Evolutionary conservation across 306 rosid species (phyloP), one percentile per base, ranked within the genome.

Genomic region (Vachellia collinsii): DNA sequence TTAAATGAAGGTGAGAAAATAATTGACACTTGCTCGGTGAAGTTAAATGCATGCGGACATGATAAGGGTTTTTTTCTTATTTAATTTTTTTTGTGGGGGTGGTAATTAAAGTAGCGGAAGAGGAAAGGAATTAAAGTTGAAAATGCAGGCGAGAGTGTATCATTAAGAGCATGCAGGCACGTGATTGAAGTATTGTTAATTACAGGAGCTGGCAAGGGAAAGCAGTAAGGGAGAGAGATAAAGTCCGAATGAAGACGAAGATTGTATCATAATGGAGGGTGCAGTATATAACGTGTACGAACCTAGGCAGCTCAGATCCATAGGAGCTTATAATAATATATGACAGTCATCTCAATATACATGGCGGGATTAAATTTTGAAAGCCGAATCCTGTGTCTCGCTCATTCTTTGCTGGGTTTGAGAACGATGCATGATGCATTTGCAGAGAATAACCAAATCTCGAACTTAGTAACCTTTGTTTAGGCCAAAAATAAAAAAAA

Each of bases 221-320:
- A 46, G 36, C 19, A 37, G 25, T 50, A 20, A 5, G 22, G 11
- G 46, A 9, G 59, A 23, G 46, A 78, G 25, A 46, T 36, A 39
- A 70, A 65, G 58, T 84, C 66, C 65, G 50, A 20, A n/a, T n/a
- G 8, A 51, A n/a, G 47, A 64, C n/a, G 39, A 63, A 70, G 62
- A 43, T 78, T 10, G 66, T 47, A 66, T 39, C 12, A 74, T 61
- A 59, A 16, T 23, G 37, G 19, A 0, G 37, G 3, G 48, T 66
- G 80, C 72, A 1, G 61, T n/a, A 54, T 29, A 29, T 29, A 29
- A 29, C 34, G 34, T 83, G 82, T 82, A 83, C 73, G 86, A 89
- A 83, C 74, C 67, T 25, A 80, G 83, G 87, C 89, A 83, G 34
- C 88, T 72, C 88, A 86, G 84, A 91, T 91, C 96, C 92, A 88